Percentiles rank a stretch among this genome's conserved stretches.
Conservation (phyloP, 75 land plant species). For the Sequoia sempervirens region DNA sequence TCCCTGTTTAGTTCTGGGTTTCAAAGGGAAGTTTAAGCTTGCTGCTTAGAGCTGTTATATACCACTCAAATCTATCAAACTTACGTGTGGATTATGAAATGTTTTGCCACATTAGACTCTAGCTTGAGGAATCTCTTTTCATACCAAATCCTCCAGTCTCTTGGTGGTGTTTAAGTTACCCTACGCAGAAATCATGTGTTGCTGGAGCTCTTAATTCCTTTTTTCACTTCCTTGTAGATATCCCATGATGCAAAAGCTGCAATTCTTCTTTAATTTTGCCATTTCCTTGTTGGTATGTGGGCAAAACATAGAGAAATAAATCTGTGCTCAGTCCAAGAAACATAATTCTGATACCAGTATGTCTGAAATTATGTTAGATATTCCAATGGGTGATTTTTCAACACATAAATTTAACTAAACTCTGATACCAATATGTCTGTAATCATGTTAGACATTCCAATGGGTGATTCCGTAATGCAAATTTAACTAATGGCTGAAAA, state of each 20-base stretch:
- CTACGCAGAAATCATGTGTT: not conserved
- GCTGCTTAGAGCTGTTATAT: not conserved
- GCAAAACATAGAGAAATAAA: not conserved
- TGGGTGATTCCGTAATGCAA: not conserved
- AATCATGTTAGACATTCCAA: not conserved
- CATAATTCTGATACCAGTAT: not conserved
- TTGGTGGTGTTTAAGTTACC: not conserved
- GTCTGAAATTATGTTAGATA: not conserved
- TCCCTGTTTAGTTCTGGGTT: not conserved
- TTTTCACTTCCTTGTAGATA: not conserved
- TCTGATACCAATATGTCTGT: not conserved
- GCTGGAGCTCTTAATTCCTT: not conserved
- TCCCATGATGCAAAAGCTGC: not conserved
- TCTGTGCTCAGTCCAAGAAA: not conserved
- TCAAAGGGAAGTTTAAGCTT: not conserved
- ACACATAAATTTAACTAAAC: not conserved
- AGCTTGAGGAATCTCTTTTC: not conserved
- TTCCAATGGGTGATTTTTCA: not conserved
- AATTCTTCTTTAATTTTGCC: not conserved
- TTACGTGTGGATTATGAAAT: not conserved
- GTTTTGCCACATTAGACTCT: not conserved
- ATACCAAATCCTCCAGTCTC: not conserved
- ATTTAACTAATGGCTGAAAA: not conserved
- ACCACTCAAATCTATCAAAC: not conserved
- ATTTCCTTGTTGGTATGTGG: not conserved